These are phyloP conservation scores for Pichia heedii DNA, from an alignment of 805 yeast species.

Conservation along the genomic window DNA sequence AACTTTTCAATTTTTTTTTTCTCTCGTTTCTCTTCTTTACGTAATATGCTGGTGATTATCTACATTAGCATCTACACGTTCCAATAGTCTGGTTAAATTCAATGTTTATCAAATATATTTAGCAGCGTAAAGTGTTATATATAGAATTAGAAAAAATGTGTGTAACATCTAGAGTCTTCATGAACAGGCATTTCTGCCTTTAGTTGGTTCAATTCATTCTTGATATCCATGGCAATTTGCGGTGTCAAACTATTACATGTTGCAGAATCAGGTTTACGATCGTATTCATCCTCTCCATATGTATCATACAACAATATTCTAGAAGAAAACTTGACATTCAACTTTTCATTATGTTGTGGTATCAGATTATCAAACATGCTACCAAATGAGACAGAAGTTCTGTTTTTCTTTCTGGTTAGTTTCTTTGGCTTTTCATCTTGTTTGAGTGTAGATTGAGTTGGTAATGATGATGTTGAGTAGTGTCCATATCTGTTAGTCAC, in stretches of 20 bases:
- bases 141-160: slow-evolving; percentile 60
- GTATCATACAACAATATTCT: slow-evolving; percentile 80
- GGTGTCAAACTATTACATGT: slow-evolving; percentile 92
- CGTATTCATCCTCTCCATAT: slow-evolving; percentile 74
- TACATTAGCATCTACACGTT: too few relatives aligned
- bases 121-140: background rate
- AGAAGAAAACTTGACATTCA: slow-evolving; percentile 53
- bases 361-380: slow-evolving; percentile 8
- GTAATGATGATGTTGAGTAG: slow-evolving; percentile 10
- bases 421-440: slow-evolving; percentile 13
- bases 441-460: background rate
- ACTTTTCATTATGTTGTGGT: slow-evolving; percentile 5
- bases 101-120: too few relatives aligned
- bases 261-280: slow-evolving; percentile 85
- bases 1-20: too few relatives aligned
- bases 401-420: slow-evolving; percentile 13
- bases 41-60: too few relatives aligned
- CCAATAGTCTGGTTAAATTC: too few relatives aligned
- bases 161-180: slow-evolving; percentile 65
- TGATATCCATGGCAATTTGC: slow-evolving; percentile 72
- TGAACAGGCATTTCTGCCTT: slow-evolving; percentile 81
- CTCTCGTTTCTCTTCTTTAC: too few relatives aligned
- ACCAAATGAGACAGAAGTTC: slow-evolving; percentile 16
- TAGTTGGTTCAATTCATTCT: slow-evolving; percentile 72
- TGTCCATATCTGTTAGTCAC: slow-evolving; percentile 4